Evolutionary conservation across 2,329 filamentous ascomycete species (phyloP).

Genomic region (Sporothrix globosa): DNA sequence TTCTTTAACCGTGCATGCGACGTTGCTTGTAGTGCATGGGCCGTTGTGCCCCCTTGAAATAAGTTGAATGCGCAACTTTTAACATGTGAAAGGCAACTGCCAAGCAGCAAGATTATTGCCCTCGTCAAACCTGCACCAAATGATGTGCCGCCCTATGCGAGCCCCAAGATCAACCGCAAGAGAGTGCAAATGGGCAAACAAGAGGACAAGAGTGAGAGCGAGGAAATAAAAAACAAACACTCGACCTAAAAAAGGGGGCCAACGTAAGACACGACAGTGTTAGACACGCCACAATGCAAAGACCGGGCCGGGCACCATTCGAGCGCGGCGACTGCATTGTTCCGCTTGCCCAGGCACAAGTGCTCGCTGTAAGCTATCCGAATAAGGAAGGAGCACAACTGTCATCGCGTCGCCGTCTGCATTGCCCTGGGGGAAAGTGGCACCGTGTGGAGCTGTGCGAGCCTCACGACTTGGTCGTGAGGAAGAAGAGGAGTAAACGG

Average conservation of each 20-base stretch:
- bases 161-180: background rate
- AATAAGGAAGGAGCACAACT: conserved; percentile 28
- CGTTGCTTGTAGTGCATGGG: background rate
- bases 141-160: background rate
- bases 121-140: background rate
- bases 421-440: background rate
- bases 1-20: conserved; percentile 22
- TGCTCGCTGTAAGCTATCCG: conserved; percentile 23
- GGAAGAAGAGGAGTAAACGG: background rate
- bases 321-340: conserved; percentile 1
- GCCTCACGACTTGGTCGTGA: conserved; percentile 8
- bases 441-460: conserved; percentile 11
- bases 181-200: background rate
- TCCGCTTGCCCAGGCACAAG: conserved; percentile 7
- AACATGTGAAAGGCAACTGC: conserved; percentile 16
- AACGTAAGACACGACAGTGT: conserved; percentile 6
- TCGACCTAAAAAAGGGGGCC: background rate
- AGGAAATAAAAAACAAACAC: background rate
- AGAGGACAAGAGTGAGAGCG: background rate
- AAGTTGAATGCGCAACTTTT: background rate
- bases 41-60: background rate
- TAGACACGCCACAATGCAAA: background rate
- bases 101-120: background rate
- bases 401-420: background rate
- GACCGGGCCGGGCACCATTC: conserved; percentile 18